Percentiles rank a stretch among this genome's conserved stretches.
phyloP scores from a whole-genome alignment of 1,139 yeast species.

The Magnusiomyces suaveolens region DNA sequence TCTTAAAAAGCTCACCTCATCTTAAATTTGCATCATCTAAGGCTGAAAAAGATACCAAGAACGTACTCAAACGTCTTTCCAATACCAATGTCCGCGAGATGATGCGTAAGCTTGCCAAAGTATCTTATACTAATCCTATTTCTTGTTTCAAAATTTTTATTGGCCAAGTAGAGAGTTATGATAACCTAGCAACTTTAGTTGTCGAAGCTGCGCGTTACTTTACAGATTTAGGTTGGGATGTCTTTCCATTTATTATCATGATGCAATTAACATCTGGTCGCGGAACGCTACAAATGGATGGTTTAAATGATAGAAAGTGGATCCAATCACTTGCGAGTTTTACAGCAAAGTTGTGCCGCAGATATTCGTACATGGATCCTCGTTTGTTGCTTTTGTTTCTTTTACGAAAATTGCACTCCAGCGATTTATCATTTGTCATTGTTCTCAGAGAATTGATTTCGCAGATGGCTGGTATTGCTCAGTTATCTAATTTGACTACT shows the following conservation, averaged over 20 bases:
- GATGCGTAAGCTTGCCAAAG: constrained; percentile 67
- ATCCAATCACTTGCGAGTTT: constrained; percentile 43
- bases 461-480: constrained; percentile 77
- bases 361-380: constrained; percentile 29
- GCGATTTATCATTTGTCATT: constrained; percentile 55
- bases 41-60: constrained; percentile 77
- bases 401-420: constrained; percentile 53
- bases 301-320: constrained; percentile 79
- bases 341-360: constrained; percentile 31
- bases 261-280: constrained; percentile 65
- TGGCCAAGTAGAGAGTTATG: constrained; percentile 73
- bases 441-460: constrained; percentile 60
- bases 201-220: constrained; percentile 76
- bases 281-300: constrained; percentile 63
- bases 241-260: constrained; percentile 61
- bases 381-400: constrained; percentile 45
- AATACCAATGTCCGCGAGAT: constrained; percentile 70
- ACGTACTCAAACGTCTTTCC: constrained; percentile 74
- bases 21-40: constrained; percentile 55
- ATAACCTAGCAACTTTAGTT: constrained; percentile 67
- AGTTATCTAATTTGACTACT: constrained; percentile 52
- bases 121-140: constrained; percentile 74
- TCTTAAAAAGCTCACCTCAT: constrained; percentile 44
- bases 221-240: constrained; percentile 79
- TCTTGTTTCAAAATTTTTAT: constrained; percentile 47